Conservation (phyloP, 2,329 filamentous ascomycete genomes). For the Stemphylium beticola region DNA sequence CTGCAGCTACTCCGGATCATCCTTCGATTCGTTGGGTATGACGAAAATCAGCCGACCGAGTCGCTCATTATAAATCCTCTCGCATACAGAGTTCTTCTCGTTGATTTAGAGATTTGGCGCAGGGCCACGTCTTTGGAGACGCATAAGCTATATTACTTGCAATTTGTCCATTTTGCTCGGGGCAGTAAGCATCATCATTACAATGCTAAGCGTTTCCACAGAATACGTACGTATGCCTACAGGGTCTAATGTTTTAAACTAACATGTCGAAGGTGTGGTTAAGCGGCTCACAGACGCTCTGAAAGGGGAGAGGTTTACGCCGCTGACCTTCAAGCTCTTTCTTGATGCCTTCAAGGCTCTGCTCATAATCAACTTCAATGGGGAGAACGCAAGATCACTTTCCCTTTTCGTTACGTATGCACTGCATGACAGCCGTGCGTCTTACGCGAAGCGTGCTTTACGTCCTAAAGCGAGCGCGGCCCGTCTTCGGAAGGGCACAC, state of each 20-base stretch:
- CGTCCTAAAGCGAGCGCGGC: conserved; percentile 43
- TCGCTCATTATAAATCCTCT: conserved; percentile 96
- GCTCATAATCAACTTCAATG: conserved; percentile 79
- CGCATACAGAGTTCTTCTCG: conserved; percentile 87
- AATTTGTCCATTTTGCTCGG: conserved; percentile 87
- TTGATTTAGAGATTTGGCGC: conserved; percentile 94
- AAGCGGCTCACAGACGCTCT: conserved; percentile 89
- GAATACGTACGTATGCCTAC: conserved; percentile 76
- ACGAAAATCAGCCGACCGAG: conserved; percentile 76
- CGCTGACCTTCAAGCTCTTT: conserved; percentile 76
- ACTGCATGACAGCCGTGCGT: conserved; percentile 69
- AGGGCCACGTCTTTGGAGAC: conserved; percentile 72
- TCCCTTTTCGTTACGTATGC: conserved; percentile 94
- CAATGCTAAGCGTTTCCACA: conserved; percentile 82
- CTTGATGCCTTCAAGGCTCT: conserved; percentile 79
- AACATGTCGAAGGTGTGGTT: conserved; percentile 70
- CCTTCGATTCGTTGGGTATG: conserved; percentile 87
- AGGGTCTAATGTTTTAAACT: conserved; percentile 14
- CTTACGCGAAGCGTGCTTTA: conserved; percentile 44
- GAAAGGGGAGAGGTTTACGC: conserved; percentile 79
- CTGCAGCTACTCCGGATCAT: conserved; percentile 74
- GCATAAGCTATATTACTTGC: conserved; percentile 89
- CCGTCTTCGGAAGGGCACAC: conserved; percentile 38
- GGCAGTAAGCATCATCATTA: conserved; percentile 92
- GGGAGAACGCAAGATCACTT: conserved; percentile 83